Evolutionary conservation across 805 yeast species (phyloP).

Genomic region (Tetrapisispora iriomotensis): DNA sequence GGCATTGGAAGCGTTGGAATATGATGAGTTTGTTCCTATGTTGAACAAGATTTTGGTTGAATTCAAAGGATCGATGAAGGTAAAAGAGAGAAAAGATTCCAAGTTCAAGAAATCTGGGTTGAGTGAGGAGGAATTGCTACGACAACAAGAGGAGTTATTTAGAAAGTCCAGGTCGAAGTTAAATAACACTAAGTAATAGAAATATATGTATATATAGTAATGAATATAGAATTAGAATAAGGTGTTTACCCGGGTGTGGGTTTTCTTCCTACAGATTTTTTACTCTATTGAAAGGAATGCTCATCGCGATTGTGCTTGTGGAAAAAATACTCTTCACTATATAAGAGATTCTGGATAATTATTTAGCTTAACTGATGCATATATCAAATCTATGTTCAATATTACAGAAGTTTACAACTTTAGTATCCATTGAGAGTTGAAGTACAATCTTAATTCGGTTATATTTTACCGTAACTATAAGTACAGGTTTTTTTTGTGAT

Average conservation of each 20-base stretch:
- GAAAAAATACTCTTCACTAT: no score
- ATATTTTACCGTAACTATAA: no score
- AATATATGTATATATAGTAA: slow-evolving; percentile 2
- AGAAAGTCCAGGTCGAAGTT: slow-evolving; percentile 62
- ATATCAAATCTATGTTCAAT: no score
- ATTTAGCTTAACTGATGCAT: no score
- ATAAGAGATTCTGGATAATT: no score
- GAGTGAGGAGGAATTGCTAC: slow-evolving; percentile 82
- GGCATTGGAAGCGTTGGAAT: slow-evolving; percentile 82
- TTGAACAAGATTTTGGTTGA: slow-evolving; percentile 71
- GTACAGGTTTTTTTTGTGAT: not conserved
- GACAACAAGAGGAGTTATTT: slow-evolving; percentile 88
- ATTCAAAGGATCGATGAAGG: slow-evolving; percentile 80
- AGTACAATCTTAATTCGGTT: no score
- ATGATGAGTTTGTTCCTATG: slow-evolving; percentile 71
- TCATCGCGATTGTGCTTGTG: no score
- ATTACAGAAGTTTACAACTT: no score
- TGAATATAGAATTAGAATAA: slow-evolving; percentile 1
- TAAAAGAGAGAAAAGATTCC: slow-evolving; percentile 82
- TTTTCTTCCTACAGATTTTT: no score
- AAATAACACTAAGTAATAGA: slow-evolving; percentile 25
- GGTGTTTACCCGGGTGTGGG: not conserved
- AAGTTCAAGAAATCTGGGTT: slow-evolving; percentile 90
- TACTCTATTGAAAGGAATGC: no score
- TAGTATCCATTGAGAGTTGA: no score